Evolutionary conservation across 257 asterid genomes (phyloP).

Genomic region (Salvia splendens): DNA sequence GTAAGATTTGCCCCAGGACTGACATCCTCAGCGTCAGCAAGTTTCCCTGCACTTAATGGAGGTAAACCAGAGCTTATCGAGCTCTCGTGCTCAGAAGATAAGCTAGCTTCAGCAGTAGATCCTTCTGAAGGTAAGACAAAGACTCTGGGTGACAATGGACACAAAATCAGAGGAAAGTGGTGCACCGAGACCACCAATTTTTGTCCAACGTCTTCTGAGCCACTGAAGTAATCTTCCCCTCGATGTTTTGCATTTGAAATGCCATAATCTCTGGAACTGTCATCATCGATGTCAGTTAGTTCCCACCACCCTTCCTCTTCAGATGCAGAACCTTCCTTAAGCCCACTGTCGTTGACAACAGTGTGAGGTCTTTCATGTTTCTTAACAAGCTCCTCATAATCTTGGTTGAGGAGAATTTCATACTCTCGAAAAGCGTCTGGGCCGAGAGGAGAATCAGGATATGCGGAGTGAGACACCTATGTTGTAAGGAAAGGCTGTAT

Average conservation of each 20-base stretch:
- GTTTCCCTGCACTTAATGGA: conserved; percentile 70
- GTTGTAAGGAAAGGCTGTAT: conserved; percentile 30
- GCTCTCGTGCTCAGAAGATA: conserved; percentile 71
- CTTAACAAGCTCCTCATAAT: conserved; percentile 81
- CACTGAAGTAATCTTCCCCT: conserved; percentile 41
- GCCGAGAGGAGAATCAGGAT: conserved; percentile 97
- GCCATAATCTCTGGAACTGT: conserved; percentile 42
- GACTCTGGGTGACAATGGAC: conserved; percentile 88
- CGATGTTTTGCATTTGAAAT: conserved; percentile 40
- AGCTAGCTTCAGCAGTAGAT: conserved; percentile 78
- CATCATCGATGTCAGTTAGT: conserved; percentile 55
- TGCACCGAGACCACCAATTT: conserved; percentile 69
- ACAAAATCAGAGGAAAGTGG: conserved; percentile 86
- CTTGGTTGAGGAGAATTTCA: conserved; percentile 83
- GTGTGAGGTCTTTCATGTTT: conserved; percentile 41
- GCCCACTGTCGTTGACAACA: conserved; percentile 37
- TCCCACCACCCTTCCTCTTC: conserved; percentile 83
- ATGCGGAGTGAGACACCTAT: conserved; percentile 88
- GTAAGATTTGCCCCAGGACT: conserved; percentile 86
- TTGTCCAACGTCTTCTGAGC: conserved; percentile 52
- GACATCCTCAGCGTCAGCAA: conserved; percentile 69
- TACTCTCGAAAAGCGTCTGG: conserved; percentile 94
- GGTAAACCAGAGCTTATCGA: conserved; percentile 93
- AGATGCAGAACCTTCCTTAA: conserved; percentile 39
- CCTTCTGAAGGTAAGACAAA: conserved; percentile 99